Percentiles rank a stretch among this genome's conserved stretches.
phyloP scores from a whole-genome alignment of 768 basidiomycete genomes.

The Vararia minispora region DNA sequence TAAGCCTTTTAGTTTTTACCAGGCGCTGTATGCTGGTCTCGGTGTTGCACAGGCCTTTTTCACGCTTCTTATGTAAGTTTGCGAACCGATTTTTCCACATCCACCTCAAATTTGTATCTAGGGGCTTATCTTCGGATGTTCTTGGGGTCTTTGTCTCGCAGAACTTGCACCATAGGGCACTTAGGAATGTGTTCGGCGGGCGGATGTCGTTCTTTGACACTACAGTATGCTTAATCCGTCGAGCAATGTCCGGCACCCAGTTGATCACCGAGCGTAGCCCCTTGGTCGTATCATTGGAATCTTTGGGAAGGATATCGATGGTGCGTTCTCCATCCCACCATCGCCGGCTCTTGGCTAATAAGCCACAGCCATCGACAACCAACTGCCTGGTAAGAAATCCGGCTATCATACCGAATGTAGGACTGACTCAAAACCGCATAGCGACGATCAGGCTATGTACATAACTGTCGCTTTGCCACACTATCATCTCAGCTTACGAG shows the following conservation, averaged over 20 bases:
- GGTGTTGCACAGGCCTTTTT: constrained; percentile 47
- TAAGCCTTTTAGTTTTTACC: too few species aligned
- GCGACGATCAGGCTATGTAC: constrained; percentile 48
- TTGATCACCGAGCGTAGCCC: constrained; percentile 25
- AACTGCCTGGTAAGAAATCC: constrained; percentile 35
- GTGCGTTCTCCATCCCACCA: constrained; percentile 20
- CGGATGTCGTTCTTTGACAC: constrained; percentile 76
- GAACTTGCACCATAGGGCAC: constrained; percentile 47
- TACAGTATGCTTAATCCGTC: constrained; percentile 26
- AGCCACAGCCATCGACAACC: constrained; percentile 42
- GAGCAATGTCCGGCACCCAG: background rate
- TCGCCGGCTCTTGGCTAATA: background rate
- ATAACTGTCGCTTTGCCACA: constrained; percentile 15
- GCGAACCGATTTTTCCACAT: background rate
- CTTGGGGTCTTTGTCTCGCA: constrained; percentile 49
- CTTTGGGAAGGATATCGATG: constrained; percentile 59
- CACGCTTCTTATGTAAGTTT: constrained; percentile 44
- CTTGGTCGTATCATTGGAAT: constrained; percentile 50
- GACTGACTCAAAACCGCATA: too few species aligned
- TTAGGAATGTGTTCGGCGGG: constrained; percentile 50
- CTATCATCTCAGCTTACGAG: background rate
- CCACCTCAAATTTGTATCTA: constrained; percentile 13
- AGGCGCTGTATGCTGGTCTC: constrained; percentile 49
- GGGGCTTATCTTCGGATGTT: constrained; percentile 42
- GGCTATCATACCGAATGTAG: too few species aligned